Conservation (phyloP, 441 rosid species). For the Euphorbia celastroides region DNA sequence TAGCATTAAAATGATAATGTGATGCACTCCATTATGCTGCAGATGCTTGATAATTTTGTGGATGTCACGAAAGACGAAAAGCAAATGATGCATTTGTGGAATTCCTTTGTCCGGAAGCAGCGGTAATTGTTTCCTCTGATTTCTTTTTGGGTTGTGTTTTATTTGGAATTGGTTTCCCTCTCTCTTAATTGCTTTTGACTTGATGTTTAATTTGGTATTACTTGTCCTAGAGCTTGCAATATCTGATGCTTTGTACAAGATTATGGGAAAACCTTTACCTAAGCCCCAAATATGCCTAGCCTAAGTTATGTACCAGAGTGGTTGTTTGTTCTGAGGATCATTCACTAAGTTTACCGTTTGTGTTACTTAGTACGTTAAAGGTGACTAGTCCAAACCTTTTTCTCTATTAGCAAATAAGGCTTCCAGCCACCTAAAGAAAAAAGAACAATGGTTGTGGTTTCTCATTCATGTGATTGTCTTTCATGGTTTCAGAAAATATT, state of each 20-base stretch:
- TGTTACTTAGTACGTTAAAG: not conserved
- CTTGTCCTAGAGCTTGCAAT: not conserved
- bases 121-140: conserved; percentile 40
- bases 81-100: conserved; percentile 98
- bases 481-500: not conserved
- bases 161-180: conserved; percentile 12
- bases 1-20: conserved; percentile 8
- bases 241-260: not conserved
- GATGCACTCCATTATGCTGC: conserved; percentile 25
- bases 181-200: not conserved
- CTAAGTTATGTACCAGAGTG: not conserved
- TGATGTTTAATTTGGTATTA: not conserved
- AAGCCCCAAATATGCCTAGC: not conserved
- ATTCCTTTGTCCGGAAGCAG: conserved; percentile 96
- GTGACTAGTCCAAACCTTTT: not conserved
- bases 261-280: not conserved
- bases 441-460: not conserved
- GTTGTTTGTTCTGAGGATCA: not conserved
- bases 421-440: not conserved
- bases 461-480: not conserved
- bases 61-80: conserved; percentile 97
- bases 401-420: not conserved
- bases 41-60: conserved; percentile 99
- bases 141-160: conserved; percentile 11
- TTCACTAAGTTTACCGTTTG: not conserved